Base-by-base conservation (phyloP, 169 alveolate genomes). In the Plasmodium reichenowi region DNA sequence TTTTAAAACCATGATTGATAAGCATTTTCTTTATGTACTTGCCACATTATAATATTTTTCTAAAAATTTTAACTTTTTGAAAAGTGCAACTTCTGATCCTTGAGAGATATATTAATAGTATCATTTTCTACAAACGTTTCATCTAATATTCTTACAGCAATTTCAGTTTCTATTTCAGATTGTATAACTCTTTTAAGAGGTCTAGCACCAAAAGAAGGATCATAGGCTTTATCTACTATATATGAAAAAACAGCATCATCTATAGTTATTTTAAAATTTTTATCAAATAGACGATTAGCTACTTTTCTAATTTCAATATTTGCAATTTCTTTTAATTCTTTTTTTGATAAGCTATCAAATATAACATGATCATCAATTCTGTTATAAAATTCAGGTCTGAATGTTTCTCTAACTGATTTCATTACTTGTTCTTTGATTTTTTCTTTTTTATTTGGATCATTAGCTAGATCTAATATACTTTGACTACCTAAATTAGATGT, bases 401-500 rank as follows among this genome's bases (percentile, higher is more conserved):
- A 96, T 47, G 94, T 91, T 72, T 83, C 91, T 70, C 94, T 62
- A 0, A 94, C 96, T 12, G 95, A 93, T 58, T 93, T 90, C 97
- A 93, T 94, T 66, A 94, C 96, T 47, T 71, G 87, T 50, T 94
- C 91, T 62, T 91, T 93, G 75, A 92, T 93, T 87, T 92, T 95
- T 26, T 74, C 93, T 56, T 92, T 72, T 78, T 94, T 94, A 64
- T 93, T 95, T 26, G 96, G 93, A 76, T 80, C 63, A 88, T 92
- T 75, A n/a, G 98, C 98, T 56, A 95, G 92, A 54, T 95, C 97
- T 38, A 95, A 75, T 13, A 95, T 91, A 71, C 87, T 85, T 54
- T 96, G 96, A 68, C 97, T 94, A 12, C 98, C 98, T 15, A 96
- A 88, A 83, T 96, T 96, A 12, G 97, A 94, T n/a, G 98, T 96